Base-by-base conservation (phyloP, 176 grass and related monocot species). In the Rhynchospora breviuscula region DNA sequence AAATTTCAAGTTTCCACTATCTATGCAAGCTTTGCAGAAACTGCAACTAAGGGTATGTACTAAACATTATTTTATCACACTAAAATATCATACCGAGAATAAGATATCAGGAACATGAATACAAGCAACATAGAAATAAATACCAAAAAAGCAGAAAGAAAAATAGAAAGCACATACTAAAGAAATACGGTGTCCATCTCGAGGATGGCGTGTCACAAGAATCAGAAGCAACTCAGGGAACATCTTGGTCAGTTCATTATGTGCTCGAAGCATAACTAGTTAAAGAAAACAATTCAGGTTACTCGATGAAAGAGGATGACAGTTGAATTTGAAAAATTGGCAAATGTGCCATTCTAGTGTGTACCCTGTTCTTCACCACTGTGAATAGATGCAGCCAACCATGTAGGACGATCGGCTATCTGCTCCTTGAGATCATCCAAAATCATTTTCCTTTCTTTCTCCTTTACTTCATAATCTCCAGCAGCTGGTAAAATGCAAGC, bases 371-470 rank as follows among this genome's bases (percentile, higher is more conserved):
- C 89, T 93, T 98, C 93, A 23, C 96, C 93, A 56, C 83, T 84
- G 84, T 98, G 92, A 80, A 98, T 79, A 80, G 96, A 98, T 80
- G 93, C 91, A 68, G 91, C 91, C 88, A 93, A 91, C 93, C 92
- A 95, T 74, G 85, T 44, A 43, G 89, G 96, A 72, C 93, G 91
- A 88, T 81, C 78, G 1, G 40, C 26, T 67, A 98, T 87, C 63
- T 91, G 86, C 31, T 86, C 61, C 54, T 40, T 83, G 53, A 98
- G 86, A 90, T 95, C 68, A 70, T 87, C 82, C 81, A 67, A 82
- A 82, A 98, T 90, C 22, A 64, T 83, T 58, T 67, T 80, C 35
- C 56, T 49, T 68, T 89, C 91, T 82, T 87, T 89, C 75, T 86
- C 82, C 51, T 68, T 77, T 58, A 81, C 14, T 89, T 84, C 78